Evolutionary conservation across 805 yeast genomes (phyloP).

Genomic region (Starmerella bombi): DNA sequence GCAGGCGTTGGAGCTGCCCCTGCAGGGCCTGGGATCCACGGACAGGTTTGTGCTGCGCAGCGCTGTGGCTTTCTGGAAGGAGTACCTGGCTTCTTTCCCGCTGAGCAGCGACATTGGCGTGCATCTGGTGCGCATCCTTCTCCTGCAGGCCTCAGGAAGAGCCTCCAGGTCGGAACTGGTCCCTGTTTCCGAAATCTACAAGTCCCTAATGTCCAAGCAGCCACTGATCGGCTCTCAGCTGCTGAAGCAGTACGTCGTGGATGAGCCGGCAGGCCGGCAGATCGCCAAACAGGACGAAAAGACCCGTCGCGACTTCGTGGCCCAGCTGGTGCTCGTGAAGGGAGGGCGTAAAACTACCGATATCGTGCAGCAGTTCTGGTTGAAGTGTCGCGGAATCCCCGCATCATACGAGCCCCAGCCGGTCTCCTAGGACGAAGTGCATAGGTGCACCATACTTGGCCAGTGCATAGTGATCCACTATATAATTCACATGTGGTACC

Average conservation of each 20-base stretch:
- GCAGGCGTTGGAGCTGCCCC: conserved; percentile 27
- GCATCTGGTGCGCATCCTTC: conserved; percentile 28
- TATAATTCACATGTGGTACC: too few species aligned
- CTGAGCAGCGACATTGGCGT: conserved; percentile 20
- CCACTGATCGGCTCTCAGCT: conserved; percentile 8
- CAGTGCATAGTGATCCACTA: too few species aligned
- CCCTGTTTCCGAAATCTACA: conserved; percentile 31
- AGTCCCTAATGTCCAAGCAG: conserved; percentile 25
- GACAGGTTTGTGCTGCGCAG: conserved; percentile 47
- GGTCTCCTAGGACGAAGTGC: not conserved
- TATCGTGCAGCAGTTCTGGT: conserved; percentile 27
- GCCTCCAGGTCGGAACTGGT: conserved; percentile 35
- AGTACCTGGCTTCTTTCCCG: conserved; percentile 26
- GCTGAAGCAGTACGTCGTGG: conserved; percentile 14
- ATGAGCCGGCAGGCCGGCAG: conserved; percentile 11
- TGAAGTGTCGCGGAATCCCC: conserved; percentile 24
- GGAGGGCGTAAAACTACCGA: conserved; percentile 23
- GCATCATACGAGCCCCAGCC: conserved; percentile 20
- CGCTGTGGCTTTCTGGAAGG: conserved; percentile 43
- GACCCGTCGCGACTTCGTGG: conserved; percentile 21
- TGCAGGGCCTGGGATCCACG: conserved; percentile 33
- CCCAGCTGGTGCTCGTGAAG: conserved; percentile 23
- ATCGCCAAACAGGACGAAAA: conserved; percentile 12
- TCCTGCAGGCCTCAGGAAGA: conserved; percentile 32
- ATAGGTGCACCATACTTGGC: not conserved